Conservation (phyloP, 257 asterid species). For the Salvia rosmarinus region DNA sequence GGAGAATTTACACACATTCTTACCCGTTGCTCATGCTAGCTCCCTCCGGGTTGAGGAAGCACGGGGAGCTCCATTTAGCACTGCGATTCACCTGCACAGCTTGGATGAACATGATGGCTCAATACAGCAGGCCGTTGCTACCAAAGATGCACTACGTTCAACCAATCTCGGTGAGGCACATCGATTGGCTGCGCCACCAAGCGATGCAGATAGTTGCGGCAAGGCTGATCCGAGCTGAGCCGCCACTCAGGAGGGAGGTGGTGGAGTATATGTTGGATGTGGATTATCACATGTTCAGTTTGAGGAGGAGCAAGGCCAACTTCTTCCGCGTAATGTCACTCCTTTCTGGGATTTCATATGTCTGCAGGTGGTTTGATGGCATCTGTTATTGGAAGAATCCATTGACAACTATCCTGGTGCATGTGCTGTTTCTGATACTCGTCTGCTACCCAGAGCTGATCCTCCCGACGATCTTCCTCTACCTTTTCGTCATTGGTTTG, state of each 20-base stretch:
- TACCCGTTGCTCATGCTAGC: constrained; percentile 76
- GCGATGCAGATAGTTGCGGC: constrained; percentile 79
- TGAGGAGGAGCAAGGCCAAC: constrained; percentile 92
- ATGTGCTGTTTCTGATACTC: constrained; percentile 67
- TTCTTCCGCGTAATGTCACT: constrained; percentile 74
- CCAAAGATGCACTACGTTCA: constrained; percentile 88
- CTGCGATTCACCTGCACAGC: constrained; percentile 79
- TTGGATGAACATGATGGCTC: constrained; percentile 78
- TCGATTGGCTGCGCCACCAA: constrained; percentile 88
- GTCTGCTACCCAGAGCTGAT: constrained; percentile 81
- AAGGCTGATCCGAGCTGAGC: constrained; percentile 70
- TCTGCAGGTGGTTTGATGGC: constrained; percentile 63
- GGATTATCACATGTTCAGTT: constrained; percentile 73
- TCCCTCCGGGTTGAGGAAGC: constrained; percentile 75
- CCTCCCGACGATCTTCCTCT: constrained; percentile 78
- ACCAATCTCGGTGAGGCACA: constrained; percentile 77
- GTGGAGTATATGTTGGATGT: constrained; percentile 91
- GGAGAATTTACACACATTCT: constrained; percentile 67
- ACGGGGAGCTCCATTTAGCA: constrained; percentile 87
- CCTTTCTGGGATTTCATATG: constrained; percentile 58
- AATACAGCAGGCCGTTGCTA: constrained; percentile 71
- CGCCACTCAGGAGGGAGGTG: constrained; percentile 76
- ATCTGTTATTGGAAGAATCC: constrained; percentile 84
- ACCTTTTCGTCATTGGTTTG: constrained; percentile 75
- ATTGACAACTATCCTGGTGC: constrained; percentile 73